A percentile compares a stretch with the other conserved stretches of the same genome.
These are phyloP conservation scores for Yarrowia porcina DNA, from an alignment of 805 yeast genomes.

Conservation along the genomic window DNA sequence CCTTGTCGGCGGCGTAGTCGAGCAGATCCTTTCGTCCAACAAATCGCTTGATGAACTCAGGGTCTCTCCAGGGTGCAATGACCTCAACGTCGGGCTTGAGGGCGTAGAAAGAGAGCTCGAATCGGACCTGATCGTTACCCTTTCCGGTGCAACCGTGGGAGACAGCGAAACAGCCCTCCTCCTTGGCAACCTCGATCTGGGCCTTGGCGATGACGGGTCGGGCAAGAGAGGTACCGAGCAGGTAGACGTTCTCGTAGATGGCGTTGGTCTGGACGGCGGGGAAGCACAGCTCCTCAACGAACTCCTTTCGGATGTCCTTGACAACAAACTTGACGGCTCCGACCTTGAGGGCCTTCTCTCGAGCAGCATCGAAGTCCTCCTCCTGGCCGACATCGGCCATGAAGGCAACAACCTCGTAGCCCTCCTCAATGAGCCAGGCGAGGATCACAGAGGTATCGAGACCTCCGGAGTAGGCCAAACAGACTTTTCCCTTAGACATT, in stretches of 20 bases:
- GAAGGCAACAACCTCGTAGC: constrained; percentile 97
- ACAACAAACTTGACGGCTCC: constrained; percentile 96
- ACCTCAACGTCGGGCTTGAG: constrained; percentile 94
- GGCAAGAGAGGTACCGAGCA: constrained; percentile 96
- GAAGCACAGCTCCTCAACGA: constrained; percentile 85
- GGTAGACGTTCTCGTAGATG: constrained; percentile 93
- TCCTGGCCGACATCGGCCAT: constrained; percentile 99
- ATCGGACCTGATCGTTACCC: constrained; percentile 99
- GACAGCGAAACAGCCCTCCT: constrained; percentile 97
- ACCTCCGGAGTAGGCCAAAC: constrained; percentile 99
- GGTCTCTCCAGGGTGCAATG: constrained; percentile 99
- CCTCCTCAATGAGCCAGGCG: constrained; percentile 97
- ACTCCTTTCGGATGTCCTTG: constrained; percentile 92
- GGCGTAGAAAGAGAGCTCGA: constrained; percentile 95
- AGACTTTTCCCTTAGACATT: constrained; percentile 98
- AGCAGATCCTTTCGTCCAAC: constrained; percentile 97
- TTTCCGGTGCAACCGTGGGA: constrained; percentile 99
- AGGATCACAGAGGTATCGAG: constrained; percentile 95
- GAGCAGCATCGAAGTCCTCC: constrained; percentile 97
- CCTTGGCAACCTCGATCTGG: constrained; percentile 93
- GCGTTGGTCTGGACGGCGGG: constrained; percentile 99
- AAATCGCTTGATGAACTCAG: constrained; percentile 87
- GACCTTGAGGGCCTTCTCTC: constrained; percentile 89
- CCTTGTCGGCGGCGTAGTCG: constrained; percentile 88
- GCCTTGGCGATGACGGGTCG: constrained; percentile 99